Evolutionary conservation across 2,329 filamentous ascomycete genomes (phyloP), one percentile per base, ranked within the genome.

Genomic region (Emergomyces orientalis): DNA sequence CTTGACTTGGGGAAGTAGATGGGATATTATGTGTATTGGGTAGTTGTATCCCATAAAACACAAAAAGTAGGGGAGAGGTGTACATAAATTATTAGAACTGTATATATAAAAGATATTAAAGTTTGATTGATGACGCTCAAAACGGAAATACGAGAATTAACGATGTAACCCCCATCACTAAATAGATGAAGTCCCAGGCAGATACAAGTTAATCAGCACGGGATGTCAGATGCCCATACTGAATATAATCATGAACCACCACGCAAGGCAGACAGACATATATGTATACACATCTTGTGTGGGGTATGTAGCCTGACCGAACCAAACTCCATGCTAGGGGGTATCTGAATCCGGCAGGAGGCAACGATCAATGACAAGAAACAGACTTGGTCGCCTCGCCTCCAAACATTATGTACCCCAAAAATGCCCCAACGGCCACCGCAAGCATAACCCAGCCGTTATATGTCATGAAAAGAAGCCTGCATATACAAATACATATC

Each of bases 381-480:
- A 90, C 91, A 66, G 91, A 88, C 81, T 96, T 97, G 34, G 87
- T 87, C 8, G 88, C 84, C 0, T 86, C 80, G 62, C 85, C 83
- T 19, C 90, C 88, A 78, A 97, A 99, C 54, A 88, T 70, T 64
- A 96, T 73, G 73, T 96, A 97, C 52, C 94, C 94, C 54, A 96
- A 76, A 68, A 95, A 96, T 0, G 93, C 92, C 19, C 94, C 94
- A 11, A 95, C 79, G 0, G 89, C 89, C 19, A 97, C 92, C 2
- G 93, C 85, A 68, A 96, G 77, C 94, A 99, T 99, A 69, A 99
- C 87, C 87, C 90, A 96, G 63, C 94, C 94, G 71, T 99, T 99
- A 79, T 99, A 99, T n/a, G 94, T 99, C 94, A 99, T 99, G 78
- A 99, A 99, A 27, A 99, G 79, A 65, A 99, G 82, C 94, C 93